Evolutionary conservation across 768 basidiomycete species (phyloP), one percentile per base, ranked within the genome.

Genomic region (Boletus reticuloceps): DNA sequence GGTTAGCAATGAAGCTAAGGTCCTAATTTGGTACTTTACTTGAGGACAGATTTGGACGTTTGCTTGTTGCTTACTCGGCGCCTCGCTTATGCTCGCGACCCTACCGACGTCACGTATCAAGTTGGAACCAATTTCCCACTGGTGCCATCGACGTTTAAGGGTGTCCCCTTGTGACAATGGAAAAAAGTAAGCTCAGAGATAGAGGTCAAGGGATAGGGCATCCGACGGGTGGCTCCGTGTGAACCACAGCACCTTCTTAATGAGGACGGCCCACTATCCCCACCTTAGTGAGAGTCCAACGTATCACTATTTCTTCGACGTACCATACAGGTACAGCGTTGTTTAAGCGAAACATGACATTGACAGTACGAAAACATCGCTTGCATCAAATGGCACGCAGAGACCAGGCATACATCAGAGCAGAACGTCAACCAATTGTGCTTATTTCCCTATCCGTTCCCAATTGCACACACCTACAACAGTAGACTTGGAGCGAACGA

Each of bases 11-110:
- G 56, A 58, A 56, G 41, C 50, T 55, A 64, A 54, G 22, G 47
- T 19, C 69, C 63, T 34, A 5, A 55, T 70, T 55, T 47, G 63
- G 67, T 27, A 44, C 5, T 60, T 53, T 31, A 17, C 50, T 70
- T 69, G 25, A 70, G 27, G 22, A 68, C 69, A 17, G 34, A 71
- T 70, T 60, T 49, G 65, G 71, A 50, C 10, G 37, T 49, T 64
- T 45, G 49, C 55, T 72, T 72, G 69, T 71, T 58, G 52, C 8
- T 37, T 29, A 38, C 39, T 50, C 31, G 11, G 31, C 51, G 29
- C 49, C 16, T 55, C 50, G 50, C 48, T 32, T 47, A 17, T 14
- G 20, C 45, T 31, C 10, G 11, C 17, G 9, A 41, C 32, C 37
- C 25, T 20, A 19, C 14, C 45, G 12, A 52, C 12, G 38, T 14